These are phyloP conservation scores for Euphrasia confusa DNA, from an alignment of 257 asterid genomes.

Conservation along the genomic window DNA sequence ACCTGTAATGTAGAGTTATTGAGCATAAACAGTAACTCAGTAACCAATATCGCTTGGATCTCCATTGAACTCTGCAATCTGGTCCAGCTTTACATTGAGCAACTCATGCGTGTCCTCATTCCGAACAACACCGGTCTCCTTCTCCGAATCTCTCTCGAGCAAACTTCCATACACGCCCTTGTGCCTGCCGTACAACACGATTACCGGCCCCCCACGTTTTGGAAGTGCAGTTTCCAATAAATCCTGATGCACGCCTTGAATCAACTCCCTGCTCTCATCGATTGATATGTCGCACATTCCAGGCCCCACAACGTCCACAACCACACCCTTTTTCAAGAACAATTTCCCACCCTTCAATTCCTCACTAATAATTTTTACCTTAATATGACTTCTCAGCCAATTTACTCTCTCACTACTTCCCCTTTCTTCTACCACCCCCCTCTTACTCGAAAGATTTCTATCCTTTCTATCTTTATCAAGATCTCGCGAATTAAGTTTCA, in stretches of 20 bases:
- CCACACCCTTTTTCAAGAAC: slow-evolving; percentile 66
- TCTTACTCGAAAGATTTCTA: slow-evolving; percentile 23
- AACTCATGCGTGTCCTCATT: slow-evolving; percentile 70
- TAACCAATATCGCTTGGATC: slow-evolving; percentile 81
- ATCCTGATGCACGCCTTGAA: slow-evolving; percentile 76
- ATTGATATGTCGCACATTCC: slow-evolving; percentile 58
- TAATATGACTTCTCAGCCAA: slow-evolving; percentile 76
- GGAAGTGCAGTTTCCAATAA: slow-evolving; percentile 74
- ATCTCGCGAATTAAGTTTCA: slow-evolving; percentile 31
- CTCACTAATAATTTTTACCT: slow-evolving; percentile 67
- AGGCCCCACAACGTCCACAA: slow-evolving; percentile 76
- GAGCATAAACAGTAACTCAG: slow-evolving; percentile 26
- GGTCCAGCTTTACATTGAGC: slow-evolving; percentile 72
- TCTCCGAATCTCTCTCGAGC: slow-evolving; percentile 64
- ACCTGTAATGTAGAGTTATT: slow-evolving; percentile 5
- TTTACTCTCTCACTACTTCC: slow-evolving; percentile 29
- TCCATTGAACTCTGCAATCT: slow-evolving; percentile 84
- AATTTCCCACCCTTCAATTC: slow-evolving; percentile 61
- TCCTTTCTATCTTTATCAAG: slow-evolving; percentile 22
- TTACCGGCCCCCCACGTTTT: slow-evolving; percentile 72
- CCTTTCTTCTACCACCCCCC: slow-evolving; percentile 22
- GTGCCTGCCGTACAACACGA: slow-evolving; percentile 61
- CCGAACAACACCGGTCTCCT: slow-evolving; percentile 60
- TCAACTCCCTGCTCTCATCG: slow-evolving; percentile 64
- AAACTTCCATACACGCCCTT: slow-evolving; percentile 80